These are phyloP conservation scores for Colletotrichum navitas DNA, from an alignment of 2,329 filamentous ascomycete species.

Conservation along the genomic window DNA sequence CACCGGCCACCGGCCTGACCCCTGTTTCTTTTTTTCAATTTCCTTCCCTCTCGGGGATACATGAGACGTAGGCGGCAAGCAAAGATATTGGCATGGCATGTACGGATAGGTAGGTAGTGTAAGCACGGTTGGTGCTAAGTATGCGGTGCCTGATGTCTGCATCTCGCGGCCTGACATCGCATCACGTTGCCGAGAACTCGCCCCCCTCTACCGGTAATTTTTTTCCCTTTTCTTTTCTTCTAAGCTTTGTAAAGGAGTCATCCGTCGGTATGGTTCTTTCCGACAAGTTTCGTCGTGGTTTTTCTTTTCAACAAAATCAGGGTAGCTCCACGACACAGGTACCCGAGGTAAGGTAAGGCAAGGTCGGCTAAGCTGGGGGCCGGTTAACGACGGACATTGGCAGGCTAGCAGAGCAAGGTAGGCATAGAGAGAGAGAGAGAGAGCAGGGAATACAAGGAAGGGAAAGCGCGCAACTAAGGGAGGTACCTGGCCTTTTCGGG, in stretches of 20 bases:
- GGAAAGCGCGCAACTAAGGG: not conserved
- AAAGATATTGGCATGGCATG: not conserved
- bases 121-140: not conserved
- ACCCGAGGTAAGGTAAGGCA: too few species aligned
- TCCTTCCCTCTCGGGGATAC: not conserved
- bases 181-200: not conserved
- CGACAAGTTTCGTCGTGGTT: conserved; percentile 5
- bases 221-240: not conserved
- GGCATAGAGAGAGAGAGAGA: not conserved
- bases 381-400: conserved; percentile 2
- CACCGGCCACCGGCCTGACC: not conserved
- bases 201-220: not conserved
- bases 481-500: conserved; percentile 21
- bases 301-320: not conserved
- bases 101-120: not conserved
- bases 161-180: conserved; percentile 2
- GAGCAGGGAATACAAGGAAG: not conserved
- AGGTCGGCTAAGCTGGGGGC: not conserved
- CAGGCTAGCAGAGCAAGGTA: too few species aligned
- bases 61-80: not conserved
- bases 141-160: not conserved
- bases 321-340: not conserved
- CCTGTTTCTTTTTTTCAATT: not conserved
- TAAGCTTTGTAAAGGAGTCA: not conserved
- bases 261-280: not conserved